A percentile compares a stretch with the other conserved stretches of the same genome.
Conservation (phyloP, 179 eudicot genomes). For the Spinacia oleracea region DNA sequence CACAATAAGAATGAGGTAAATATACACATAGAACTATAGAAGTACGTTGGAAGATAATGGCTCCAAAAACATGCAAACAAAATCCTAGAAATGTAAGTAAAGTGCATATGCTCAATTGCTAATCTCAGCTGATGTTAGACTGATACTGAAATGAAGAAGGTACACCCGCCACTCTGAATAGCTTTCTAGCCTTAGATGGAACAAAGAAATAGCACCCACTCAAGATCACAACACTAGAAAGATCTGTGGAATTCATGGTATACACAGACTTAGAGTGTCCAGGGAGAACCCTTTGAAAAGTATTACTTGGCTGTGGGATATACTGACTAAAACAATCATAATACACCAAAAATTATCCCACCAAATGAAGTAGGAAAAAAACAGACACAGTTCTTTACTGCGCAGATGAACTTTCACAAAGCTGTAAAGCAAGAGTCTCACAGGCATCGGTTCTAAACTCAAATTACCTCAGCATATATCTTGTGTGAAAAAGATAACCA, state of each 20-base stretch:
- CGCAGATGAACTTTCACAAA: background rate
- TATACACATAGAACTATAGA: background rate
- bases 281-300: background rate
- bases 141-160: background rate
- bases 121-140: background rate
- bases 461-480: background rate
- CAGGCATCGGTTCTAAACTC: background rate
- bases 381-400: background rate
- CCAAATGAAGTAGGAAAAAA: background rate
- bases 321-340: background rate
- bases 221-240: background rate
- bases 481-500: background rate
- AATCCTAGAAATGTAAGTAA: background rate
- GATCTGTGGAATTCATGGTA: background rate
- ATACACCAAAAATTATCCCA: background rate
- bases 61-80: constrained; percentile 5
- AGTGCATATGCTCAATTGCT: background rate
- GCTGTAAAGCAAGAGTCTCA: background rate
- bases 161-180: background rate
- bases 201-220: background rate
- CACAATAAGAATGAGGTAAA: background rate
- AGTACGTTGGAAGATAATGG: constrained; percentile 15
- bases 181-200: background rate
- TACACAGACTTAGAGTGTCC: background rate
- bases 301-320: background rate